A percentile compares a stretch with the other conserved stretches of the same genome.
Evolutionary conservation across 768 basidiomycete genomes (phyloP).

Genomic region (Pleurotus eryngii): DNA sequence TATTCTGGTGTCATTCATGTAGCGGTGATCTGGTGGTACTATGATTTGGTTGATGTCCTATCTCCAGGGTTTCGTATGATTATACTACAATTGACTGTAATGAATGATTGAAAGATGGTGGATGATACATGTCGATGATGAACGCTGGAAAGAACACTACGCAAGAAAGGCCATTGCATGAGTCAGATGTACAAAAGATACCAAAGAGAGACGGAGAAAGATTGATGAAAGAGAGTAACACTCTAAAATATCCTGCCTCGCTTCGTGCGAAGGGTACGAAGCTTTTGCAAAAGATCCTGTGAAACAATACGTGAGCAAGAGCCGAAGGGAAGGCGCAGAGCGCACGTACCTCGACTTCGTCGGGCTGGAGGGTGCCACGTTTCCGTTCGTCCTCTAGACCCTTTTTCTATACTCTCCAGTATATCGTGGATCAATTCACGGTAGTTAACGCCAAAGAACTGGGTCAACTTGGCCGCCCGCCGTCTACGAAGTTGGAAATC

Average conservation of each 20-base stretch:
- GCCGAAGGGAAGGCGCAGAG: constrained; percentile 3
- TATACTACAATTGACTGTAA: constrained; percentile 6
- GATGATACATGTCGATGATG: neutral
- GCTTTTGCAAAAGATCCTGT: constrained; percentile 53
- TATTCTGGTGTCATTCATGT: constrained; percentile 88
- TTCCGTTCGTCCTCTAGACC: constrained; percentile 68
- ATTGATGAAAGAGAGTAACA: constrained; percentile 7
- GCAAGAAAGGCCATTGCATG: neutral
- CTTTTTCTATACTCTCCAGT: constrained; percentile 75
- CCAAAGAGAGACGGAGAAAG: constrained; percentile 8
- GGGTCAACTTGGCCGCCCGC: constrained; percentile 77
- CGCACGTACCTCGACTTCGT: constrained; percentile 68
- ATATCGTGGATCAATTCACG: constrained; percentile 74
- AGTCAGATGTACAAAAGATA: neutral
- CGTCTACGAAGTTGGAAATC: constrained; percentile 71
- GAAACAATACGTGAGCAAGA: constrained; percentile 10
- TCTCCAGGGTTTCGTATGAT: neutral
- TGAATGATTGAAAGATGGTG: neutral
- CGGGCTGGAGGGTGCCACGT: constrained; percentile 58
- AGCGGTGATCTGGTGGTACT: constrained; percentile 78
- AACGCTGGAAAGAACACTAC: neutral
- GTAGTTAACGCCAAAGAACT: constrained; percentile 88
- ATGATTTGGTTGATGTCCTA: constrained; percentile 24
- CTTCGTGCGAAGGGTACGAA: constrained; percentile 54
- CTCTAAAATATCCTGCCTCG: constrained; percentile 28